A percentile compares a stretch with the other conserved stretches of the same genome.
Evolutionary conservation across 2,329 filamentous ascomycete genomes (phyloP).

Genomic region (Epichloe sibirici): DNA sequence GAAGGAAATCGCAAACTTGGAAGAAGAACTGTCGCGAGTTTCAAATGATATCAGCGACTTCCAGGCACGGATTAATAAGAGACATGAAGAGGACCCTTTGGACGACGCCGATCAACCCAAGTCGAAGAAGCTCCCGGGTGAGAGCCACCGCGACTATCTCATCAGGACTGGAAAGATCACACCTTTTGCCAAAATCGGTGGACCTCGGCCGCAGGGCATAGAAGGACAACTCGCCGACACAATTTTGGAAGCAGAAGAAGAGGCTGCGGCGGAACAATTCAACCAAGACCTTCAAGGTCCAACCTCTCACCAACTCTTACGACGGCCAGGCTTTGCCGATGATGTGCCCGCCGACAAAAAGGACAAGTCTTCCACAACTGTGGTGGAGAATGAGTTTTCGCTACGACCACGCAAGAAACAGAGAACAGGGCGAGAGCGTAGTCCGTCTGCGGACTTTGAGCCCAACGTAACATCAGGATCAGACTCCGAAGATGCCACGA

Average conservation of each 20-base stretch:
- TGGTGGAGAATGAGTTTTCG: constrained; percentile 39
- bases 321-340: constrained; percentile 57
- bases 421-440: constrained; percentile 23
- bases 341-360: constrained; percentile 11
- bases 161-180: constrained; percentile 97
- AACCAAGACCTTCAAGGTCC: constrained; percentile 32
- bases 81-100: constrained; percentile 44
- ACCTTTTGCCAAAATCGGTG: constrained; percentile 72
- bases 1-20: constrained; percentile 53
- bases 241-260: constrained; percentile 72
- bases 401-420: constrained; percentile 46
- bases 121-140: constrained; percentile 57
- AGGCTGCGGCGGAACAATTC: constrained; percentile 33
- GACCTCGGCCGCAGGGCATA: constrained; percentile 46
- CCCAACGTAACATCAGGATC: constrained; percentile 20
- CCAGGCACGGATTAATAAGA: constrained; percentile 63
- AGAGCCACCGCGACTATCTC: constrained; percentile 77
- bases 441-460: constrained; percentile 36
- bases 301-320: constrained; percentile 59
- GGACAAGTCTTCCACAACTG: background rate
- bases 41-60: constrained; percentile 71
- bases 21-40: constrained; percentile 50
- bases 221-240: constrained; percentile 63
- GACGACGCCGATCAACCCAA: constrained; percentile 31
- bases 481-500: constrained; percentile 21